A percentile compares a stretch with the other conserved stretches of the same genome.
These are phyloP conservation scores for Omphalotus guepiniiformis DNA, from an alignment of 768 basidiomycete species.

Conservation along the genomic window DNA sequence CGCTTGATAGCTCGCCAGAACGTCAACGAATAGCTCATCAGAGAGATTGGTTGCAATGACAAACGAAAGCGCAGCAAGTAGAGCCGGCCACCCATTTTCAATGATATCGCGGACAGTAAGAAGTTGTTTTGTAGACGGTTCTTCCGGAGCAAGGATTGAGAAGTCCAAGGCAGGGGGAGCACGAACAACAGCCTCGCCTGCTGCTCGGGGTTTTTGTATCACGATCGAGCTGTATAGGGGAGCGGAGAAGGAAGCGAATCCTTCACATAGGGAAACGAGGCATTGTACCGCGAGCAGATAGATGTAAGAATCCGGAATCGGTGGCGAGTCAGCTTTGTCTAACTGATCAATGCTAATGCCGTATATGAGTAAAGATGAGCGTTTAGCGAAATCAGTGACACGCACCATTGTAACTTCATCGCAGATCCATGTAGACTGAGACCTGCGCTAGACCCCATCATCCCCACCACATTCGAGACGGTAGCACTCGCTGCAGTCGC, in stretches of 20 bases:
- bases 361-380: neutral
- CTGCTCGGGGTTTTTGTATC: constrained; percentile 57
- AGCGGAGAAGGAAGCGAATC: constrained; percentile 69
- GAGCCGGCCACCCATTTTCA: constrained; percentile 86
- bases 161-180: constrained; percentile 74
- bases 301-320: constrained; percentile 90
- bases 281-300: constrained; percentile 91
- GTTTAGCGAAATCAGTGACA: constrained; percentile 5
- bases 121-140: constrained; percentile 54
- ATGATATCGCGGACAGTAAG: constrained; percentile 71
- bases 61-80: constrained; percentile 87
- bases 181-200: constrained; percentile 61
- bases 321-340: constrained; percentile 93
- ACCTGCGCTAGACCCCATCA: constrained; percentile 70
- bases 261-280: constrained; percentile 81
- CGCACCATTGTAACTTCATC: constrained; percentile 89
- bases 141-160: constrained; percentile 42
- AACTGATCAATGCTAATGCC: constrained; percentile 96
- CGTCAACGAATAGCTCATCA: constrained; percentile 87
- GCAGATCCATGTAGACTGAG: constrained; percentile 69
- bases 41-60: constrained; percentile 88
- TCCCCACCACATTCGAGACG: constrained; percentile 79
- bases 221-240: constrained; percentile 73
- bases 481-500: constrained; percentile 81
- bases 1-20: constrained; percentile 75